Evolutionary conservation across 768 basidiomycete species (phyloP).

Genomic region (Bullera alba): DNA sequence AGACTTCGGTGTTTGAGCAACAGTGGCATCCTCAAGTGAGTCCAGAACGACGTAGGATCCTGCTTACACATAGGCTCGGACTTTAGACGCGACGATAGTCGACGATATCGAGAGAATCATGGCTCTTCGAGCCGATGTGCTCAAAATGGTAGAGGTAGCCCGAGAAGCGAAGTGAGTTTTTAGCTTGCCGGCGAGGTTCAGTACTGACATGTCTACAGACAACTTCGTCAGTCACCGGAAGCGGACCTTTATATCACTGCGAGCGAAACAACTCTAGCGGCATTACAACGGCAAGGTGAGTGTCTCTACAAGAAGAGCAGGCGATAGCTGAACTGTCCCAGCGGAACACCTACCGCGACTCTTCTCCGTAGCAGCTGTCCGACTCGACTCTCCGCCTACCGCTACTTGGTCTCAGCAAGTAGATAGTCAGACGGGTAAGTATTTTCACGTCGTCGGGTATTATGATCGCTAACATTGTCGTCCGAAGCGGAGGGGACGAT

Average conservation of each 20-base stretch:
- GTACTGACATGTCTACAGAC: neutral
- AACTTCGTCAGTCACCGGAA: neutral
- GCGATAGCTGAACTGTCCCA: neutral
- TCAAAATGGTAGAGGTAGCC: neutral
- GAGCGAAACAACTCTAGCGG: constrained; percentile 2
- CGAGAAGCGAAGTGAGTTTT: neutral
- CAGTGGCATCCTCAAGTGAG: constrained; percentile 67
- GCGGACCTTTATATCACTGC: neutral
- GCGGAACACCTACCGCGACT: neutral
- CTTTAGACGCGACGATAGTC: neutral
- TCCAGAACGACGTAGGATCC: neutral
- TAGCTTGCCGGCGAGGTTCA: neutral
- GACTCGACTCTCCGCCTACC: neutral
- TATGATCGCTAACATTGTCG: too few species aligned
- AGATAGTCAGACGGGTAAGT: neutral
- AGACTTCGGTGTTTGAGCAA: constrained; percentile 61
- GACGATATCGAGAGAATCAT: neutral
- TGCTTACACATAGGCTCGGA: neutral
- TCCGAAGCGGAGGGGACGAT: constrained; percentile 36
- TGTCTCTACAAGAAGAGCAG: neutral
- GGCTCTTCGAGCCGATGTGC: neutral
- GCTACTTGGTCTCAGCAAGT: neutral
- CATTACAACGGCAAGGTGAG: neutral
- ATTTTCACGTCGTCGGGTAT: neutral
- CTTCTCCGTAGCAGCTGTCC: neutral